Evolutionary conservation across 305 asterid genomes (phyloP), one percentile per base, ranked within the genome.

Genomic region (Solanum chacoense): DNA sequence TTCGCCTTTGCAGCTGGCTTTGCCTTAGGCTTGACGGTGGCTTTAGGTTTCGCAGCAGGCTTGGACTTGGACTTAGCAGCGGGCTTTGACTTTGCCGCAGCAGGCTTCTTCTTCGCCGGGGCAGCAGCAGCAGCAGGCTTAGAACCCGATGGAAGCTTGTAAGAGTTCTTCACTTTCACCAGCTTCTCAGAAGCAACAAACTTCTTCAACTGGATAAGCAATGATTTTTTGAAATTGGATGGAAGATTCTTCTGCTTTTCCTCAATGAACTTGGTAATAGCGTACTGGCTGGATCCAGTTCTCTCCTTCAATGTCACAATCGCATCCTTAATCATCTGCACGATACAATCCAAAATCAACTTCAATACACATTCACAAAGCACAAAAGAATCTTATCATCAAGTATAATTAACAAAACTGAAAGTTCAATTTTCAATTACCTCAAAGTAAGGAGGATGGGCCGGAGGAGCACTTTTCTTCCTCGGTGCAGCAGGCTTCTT

Each of bases 381-480:
- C 6, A 29, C 11, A 14, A 34, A 22, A 75, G 8, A 75, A 34
- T 8, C 36, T 2, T 8, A 75, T 73, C 5, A 72, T 67, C 74
- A 71, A 72, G 13, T 29, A 73, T 13, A 37, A 40, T 80, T 9
- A 22, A 83, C 29, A 10, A 42, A 29, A 40, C 6, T 29, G 11
- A 18, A 50, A 26, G 24, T 26, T 38, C 14, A 4, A 42, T 28
- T 40, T 4, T 45, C 11, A 81, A 29, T 81, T 90, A 92, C 93
- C 93, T 92, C 93, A 31, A 71, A 88, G 45, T 92, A 92, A 2
- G 93, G 89, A 28, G 93, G 93, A 85, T 92, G 92, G 29, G 35
- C 20, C 36, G 87, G 11, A 50, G 74, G 4, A 22, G 72, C 72
- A 3, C 24, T 28, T 36, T 7, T 88, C 86, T 85, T 89, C 86